A percentile compares a stretch with the other conserved stretches of the same genome.
Evolutionary conservation across 2,329 filamentous ascomycete species (phyloP).

Genomic region (Zymoseptoria ardabiliae): DNA sequence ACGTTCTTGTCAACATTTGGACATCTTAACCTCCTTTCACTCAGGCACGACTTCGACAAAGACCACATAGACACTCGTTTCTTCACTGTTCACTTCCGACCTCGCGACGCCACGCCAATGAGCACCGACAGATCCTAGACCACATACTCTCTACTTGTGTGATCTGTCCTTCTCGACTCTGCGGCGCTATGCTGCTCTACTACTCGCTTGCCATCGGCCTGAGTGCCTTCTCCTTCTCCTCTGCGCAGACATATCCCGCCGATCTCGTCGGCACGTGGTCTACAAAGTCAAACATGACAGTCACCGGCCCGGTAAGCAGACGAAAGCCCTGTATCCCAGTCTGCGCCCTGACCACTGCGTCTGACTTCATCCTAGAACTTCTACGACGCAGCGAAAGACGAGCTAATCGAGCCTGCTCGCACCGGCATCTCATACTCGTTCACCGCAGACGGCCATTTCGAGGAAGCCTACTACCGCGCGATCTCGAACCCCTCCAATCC

Average conservation of each 20-base stretch:
- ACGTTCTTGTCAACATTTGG: not conserved
- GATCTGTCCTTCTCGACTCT: not conserved
- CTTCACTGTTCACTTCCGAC: not conserved
- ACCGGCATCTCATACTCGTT: slow-evolving; percentile 71
- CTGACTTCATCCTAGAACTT: slow-evolving; percentile 46
- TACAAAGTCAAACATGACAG: slow-evolving; percentile 60
- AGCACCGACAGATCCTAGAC: not conserved
- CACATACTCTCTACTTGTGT: not conserved
- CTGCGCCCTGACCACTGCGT: not conserved
- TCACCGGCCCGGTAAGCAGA: slow-evolving; percentile 58
- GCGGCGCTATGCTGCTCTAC: slow-evolving; percentile 23
- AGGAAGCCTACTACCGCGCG: slow-evolving; percentile 63
- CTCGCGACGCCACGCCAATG: not conserved
- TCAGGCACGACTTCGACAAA: not conserved
- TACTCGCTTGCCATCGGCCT: slow-evolving; percentile 23
- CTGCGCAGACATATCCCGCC: slow-evolving; percentile 15
- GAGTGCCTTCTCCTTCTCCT: slow-evolving; percentile 15
- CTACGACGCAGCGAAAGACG: slow-evolving; percentile 60
- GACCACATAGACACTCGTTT: not conserved
- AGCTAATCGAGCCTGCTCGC: slow-evolving; percentile 57
- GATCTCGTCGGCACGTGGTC: slow-evolving; percentile 64
- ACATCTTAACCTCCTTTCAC: not conserved
- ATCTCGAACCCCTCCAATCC: slow-evolving; percentile 55
- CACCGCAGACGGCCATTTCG: slow-evolving; percentile 58
- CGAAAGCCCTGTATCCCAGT: not conserved